Conservation (phyloP, 768 basidiomycete species). For the Panaeolus cyanescens region DNA sequence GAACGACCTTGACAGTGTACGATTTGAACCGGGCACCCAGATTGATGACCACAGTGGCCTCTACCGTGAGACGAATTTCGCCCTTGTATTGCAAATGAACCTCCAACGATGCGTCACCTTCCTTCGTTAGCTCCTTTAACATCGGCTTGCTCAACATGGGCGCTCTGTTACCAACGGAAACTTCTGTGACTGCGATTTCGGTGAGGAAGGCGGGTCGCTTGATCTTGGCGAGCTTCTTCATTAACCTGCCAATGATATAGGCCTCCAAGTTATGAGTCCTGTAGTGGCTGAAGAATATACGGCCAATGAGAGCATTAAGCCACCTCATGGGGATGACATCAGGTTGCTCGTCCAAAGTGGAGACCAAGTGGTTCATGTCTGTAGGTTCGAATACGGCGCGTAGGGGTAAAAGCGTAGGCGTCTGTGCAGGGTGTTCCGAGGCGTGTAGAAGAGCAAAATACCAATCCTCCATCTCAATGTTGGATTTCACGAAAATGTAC, state of each 20-base stretch:
- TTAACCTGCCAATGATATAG: slow-evolving; percentile 83
- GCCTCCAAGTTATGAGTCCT: slow-evolving; percentile 80
- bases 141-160: slow-evolving; percentile 95
- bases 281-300: slow-evolving; percentile 91
- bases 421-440: slow-evolving; percentile 61
- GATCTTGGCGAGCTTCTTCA: slow-evolving; percentile 93
- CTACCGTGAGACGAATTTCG: slow-evolving; percentile 86
- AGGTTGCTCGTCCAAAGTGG: slow-evolving; percentile 87
- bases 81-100: slow-evolving; percentile 84
- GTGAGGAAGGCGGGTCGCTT: slow-evolving; percentile 86
- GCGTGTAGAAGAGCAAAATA: slow-evolving; percentile 82
- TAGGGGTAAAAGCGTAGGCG: slow-evolving; percentile 61
- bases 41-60: slow-evolving; percentile 86
- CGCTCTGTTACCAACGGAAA: slow-evolving; percentile 81
- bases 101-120: slow-evolving; percentile 91
- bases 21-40: slow-evolving; percentile 84
- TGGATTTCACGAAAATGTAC: slow-evolving; percentile 92
- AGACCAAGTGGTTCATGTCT: slow-evolving; percentile 84
- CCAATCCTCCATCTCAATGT: slow-evolving; percentile 97
- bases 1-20: slow-evolving; percentile 85
- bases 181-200: slow-evolving; percentile 85
- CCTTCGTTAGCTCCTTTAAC: slow-evolving; percentile 95
- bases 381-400: slow-evolving; percentile 65
- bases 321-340: slow-evolving; percentile 98
- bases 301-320: slow-evolving; percentile 93